Evolutionary conservation across 371 early-diverging fungal genomes (phyloP).

Genomic region (Mortierella sp.): DNA sequence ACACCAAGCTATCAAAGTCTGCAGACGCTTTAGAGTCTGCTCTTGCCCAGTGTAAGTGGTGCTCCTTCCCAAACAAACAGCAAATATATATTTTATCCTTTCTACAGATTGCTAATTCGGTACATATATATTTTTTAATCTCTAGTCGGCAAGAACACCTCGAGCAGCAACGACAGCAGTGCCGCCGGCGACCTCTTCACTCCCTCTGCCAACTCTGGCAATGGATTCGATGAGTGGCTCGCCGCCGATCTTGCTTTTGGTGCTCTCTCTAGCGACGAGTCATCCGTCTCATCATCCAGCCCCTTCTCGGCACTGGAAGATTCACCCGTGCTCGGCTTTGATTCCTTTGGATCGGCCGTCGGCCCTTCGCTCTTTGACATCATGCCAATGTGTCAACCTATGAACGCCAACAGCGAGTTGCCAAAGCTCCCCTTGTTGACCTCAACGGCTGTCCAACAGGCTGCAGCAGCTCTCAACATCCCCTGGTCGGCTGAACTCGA

Average conservation of each 20-base stretch:
- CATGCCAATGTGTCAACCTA: conserved; percentile 7
- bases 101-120: neutral
- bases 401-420: neutral
- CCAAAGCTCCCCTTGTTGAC: conserved; percentile 22
- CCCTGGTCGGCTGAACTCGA: conserved; percentile 51
- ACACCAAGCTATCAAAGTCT: conserved; percentile 50
- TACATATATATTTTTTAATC: neutral
- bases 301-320: conserved; percentile 53
- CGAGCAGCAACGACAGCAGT: conserved; percentile 7
- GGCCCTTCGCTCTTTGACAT: conserved; percentile 49
- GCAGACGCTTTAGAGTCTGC: conserved; percentile 54
- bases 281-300: conserved; percentile 44
- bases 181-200: conserved; percentile 20
- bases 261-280: conserved; percentile 44
- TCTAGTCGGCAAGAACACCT: conserved; percentile 34
- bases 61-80: neutral
- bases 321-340: conserved; percentile 53
- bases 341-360: conserved; percentile 35
- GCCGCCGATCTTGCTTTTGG: conserved; percentile 45
- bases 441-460: conserved; percentile 47
- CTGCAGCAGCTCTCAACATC: conserved; percentile 55
- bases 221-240: conserved; percentile 56
- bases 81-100: neutral
- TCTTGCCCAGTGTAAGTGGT: conserved; percentile 56
- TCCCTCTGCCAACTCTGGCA: conserved; percentile 26